A percentile compares a stretch with the other conserved stretches of the same genome.
These are phyloP conservation scores for Blastomyces gilchristii DNA, from an alignment of 2,329 filamentous ascomycete species.

Conservation along the genomic window DNA sequence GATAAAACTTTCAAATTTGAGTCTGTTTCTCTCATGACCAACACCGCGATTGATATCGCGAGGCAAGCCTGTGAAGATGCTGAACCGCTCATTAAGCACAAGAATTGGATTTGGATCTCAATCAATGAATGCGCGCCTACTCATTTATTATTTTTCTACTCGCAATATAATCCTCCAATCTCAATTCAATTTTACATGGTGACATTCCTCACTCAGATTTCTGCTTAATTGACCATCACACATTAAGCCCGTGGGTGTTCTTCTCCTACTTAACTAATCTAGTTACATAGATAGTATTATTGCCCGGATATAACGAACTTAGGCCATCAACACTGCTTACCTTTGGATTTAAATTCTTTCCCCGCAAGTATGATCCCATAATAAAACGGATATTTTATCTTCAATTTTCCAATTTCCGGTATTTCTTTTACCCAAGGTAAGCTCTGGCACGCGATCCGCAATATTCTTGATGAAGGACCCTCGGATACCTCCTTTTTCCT, in stretches of 20 bases:
- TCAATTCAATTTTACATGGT: neutral
- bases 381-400: neutral
- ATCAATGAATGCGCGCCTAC: too few relatives aligned
- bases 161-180: neutral
- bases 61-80: constrained; percentile 19
- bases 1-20: constrained; percentile 16
- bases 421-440: neutral
- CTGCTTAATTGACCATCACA: too few relatives aligned
- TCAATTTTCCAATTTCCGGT: neutral
- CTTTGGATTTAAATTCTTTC: neutral
- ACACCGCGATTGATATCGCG: constrained; percentile 22
- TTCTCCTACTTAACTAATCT: too few relatives aligned
- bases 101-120: too few relatives aligned
- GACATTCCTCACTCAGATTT: too few relatives aligned
- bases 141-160: neutral
- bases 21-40: constrained; percentile 20
- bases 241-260: too few relatives aligned
- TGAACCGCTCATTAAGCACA: constrained; percentile 10
- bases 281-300: too few relatives aligned
- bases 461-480: too few relatives aligned
- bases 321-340: neutral
- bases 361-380: neutral
- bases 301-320: too few relatives aligned
- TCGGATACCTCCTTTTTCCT: neutral
- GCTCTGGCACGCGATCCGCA: neutral